Percentiles rank a stretch among this genome's conserved stretches.
Evolutionary conservation across 768 basidiomycete genomes (phyloP).

Genomic region (Tubosaeta sp.): DNA sequence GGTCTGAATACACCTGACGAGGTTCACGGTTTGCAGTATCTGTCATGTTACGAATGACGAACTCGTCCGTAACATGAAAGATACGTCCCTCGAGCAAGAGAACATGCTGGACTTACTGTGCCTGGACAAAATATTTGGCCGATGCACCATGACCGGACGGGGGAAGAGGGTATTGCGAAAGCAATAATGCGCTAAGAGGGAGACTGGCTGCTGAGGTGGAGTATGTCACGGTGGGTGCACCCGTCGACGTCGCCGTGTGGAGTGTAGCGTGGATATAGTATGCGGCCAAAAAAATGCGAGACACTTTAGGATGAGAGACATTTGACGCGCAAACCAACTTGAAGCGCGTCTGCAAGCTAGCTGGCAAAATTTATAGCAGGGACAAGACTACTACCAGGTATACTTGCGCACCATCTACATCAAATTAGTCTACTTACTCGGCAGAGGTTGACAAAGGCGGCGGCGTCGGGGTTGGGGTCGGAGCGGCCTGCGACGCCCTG

Average conservation of each 20-base stretch:
- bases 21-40: slow-evolving; percentile 82
- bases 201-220: slow-evolving; percentile 62
- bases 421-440: no score
- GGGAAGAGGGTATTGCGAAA: slow-evolving; percentile 65
- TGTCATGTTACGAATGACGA: slow-evolving; percentile 21
- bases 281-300: slow-evolving; percentile 8
- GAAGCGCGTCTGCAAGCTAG: no score
- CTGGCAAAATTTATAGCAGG: not conserved
- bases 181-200: slow-evolving; percentile 47
- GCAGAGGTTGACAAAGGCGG: slow-evolving; percentile 65
- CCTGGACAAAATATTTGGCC: slow-evolving; percentile 80
- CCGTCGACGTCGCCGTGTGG: slow-evolving; percentile 13
- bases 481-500: slow-evolving; percentile 37
- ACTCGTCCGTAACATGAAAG: no score
- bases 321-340: slow-evolving; percentile 6
- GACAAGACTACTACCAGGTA: no score
- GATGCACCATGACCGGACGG: slow-evolving; percentile 72
- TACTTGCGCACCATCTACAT: no score
- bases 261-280: slow-evolving; percentile 14
- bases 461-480: slow-evolving; percentile 61
- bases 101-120: slow-evolving; percentile 40
- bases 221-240: slow-evolving; percentile 37
- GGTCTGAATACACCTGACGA: slow-evolving; percentile 75
- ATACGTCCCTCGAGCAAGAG: no score
- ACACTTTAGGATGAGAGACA: slow-evolving; percentile 28